phyloP scores from a whole-genome alignment of 129 eudicot species.

The Ambrosia trifida region DNA sequence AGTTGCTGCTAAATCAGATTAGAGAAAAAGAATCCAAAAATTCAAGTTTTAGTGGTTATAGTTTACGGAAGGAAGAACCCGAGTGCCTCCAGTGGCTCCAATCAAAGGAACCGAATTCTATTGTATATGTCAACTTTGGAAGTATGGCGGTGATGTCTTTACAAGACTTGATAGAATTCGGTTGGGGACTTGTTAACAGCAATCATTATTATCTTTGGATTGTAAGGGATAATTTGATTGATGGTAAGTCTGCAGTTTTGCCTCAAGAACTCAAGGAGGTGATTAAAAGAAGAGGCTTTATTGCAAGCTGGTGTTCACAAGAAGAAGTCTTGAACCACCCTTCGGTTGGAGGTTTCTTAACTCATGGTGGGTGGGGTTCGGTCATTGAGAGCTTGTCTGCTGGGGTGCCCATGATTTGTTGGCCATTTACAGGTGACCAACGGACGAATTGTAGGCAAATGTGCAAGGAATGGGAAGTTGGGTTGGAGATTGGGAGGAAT shows the following conservation, averaged over 20 bases:
- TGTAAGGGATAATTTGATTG: conserved; percentile 24
- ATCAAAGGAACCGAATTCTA: conserved; percentile 33
- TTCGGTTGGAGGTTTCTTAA: conserved; percentile 32
- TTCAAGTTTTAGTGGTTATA: conserved; percentile 18
- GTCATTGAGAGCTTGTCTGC: conserved; percentile 37
- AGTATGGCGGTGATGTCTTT: conserved; percentile 33
- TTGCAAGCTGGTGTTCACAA: conserved; percentile 30
- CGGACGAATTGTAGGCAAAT: conserved; percentile 26
- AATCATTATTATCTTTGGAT: conserved; percentile 26
- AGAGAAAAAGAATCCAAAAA: conserved; percentile 21
- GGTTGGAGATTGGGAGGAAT: conserved; percentile 23
- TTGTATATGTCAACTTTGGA: conserved; percentile 43
- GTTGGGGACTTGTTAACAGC: conserved; percentile 33
- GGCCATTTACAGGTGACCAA: conserved; percentile 31
- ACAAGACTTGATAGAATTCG: conserved; percentile 24
- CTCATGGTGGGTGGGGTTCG: conserved; percentile 34
- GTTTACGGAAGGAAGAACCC: conserved; percentile 43
- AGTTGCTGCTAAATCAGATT: conserved; percentile 37
- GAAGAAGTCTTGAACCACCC: conserved; percentile 28
- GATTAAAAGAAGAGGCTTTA: conserved; percentile 7
- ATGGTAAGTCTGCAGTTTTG: conserved; percentile 13
- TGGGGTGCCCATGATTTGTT: conserved; percentile 38
- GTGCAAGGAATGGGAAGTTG: conserved; percentile 28
- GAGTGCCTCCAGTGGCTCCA: conserved; percentile 37
- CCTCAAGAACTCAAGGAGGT: conserved; percentile 22